These are phyloP conservation scores for Nicotiana tabacum DNA, from an alignment of 257 asterid species.

Conservation along the genomic window DNA sequence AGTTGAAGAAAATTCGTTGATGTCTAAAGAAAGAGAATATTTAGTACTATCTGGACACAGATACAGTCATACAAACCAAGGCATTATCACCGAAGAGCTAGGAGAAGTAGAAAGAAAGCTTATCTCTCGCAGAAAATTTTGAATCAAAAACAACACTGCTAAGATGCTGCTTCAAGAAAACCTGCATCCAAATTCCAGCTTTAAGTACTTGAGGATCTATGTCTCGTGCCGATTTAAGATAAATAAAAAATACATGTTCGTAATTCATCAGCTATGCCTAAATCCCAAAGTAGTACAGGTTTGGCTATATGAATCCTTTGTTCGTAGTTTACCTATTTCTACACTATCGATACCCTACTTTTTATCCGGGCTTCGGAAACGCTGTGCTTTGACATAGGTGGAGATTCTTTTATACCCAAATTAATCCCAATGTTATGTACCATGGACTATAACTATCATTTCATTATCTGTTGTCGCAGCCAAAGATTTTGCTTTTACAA, in stretches of 20 bases:
- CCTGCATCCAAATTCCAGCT: conserved; percentile 45
- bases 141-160: conserved; percentile 65
- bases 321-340: neutral
- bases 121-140: conserved; percentile 50
- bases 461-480: neutral
- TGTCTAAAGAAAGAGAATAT: too few species aligned
- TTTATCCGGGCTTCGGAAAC: neutral
- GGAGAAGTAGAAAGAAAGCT: neutral
- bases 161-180: conserved; percentile 85
- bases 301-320: neutral
- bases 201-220: neutral
- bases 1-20: too few species aligned
- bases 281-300: neutral
- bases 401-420: neutral
- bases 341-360: neutral
- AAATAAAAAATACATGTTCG: neutral
- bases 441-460: neutral
- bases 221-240: neutral
- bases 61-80: too few species aligned
- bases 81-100: too few species aligned
- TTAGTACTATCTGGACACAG: too few species aligned
- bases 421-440: neutral
- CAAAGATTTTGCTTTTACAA: neutral
- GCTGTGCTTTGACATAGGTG: neutral
- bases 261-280: neutral